Conservation (phyloP, 2,329 filamentous ascomycete species). For the Raffaelea ambrosiae region DNA sequence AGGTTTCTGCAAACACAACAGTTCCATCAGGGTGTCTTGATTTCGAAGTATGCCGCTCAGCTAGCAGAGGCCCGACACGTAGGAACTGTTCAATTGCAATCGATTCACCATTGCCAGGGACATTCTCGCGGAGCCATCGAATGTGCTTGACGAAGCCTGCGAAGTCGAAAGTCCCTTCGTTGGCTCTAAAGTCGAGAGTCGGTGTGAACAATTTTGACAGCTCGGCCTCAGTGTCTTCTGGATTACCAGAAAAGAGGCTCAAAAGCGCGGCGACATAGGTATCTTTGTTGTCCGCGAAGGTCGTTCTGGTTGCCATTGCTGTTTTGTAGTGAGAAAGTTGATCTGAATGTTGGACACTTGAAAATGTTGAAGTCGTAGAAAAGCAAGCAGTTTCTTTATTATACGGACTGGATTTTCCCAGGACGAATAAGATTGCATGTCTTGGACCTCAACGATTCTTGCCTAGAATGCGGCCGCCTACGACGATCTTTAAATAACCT, state of each 20-base stretch:
- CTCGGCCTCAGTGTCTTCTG: slow-evolving; percentile 9
- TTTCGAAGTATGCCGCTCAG: slow-evolving; percentile 5
- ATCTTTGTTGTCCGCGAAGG: slow-evolving; percentile 6
- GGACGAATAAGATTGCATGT: too few species aligned
- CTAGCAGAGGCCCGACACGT: slow-evolving; percentile 6
- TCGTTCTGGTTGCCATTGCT: neutral
- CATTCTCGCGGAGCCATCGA: slow-evolving; percentile 6
- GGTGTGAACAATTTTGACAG: slow-evolving; percentile 2
- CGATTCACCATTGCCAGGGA: neutral
- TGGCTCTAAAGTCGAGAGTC: slow-evolving; percentile 1
- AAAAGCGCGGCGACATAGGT: slow-evolving; percentile 8
- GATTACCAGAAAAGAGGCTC: slow-evolving; percentile 7
- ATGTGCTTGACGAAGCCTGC: slow-evolving; percentile 8
- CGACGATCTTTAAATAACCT: too few species aligned
- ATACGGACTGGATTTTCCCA: too few species aligned
- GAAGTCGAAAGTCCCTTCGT: neutral
- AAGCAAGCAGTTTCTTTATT: too few species aligned
- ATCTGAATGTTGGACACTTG: too few species aligned
- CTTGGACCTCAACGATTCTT: too few species aligned
- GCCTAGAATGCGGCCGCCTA: too few species aligned
- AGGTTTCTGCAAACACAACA: slow-evolving; percentile 6
- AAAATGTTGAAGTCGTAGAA: too few species aligned
- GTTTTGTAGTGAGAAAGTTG: too few species aligned
- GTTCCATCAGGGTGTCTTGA: slow-evolving; percentile 3
- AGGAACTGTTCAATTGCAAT: slow-evolving; percentile 4